Evolutionary conservation across 169 alveolate genomes (phyloP).

Genomic region (Plasmodium inui): DNA sequence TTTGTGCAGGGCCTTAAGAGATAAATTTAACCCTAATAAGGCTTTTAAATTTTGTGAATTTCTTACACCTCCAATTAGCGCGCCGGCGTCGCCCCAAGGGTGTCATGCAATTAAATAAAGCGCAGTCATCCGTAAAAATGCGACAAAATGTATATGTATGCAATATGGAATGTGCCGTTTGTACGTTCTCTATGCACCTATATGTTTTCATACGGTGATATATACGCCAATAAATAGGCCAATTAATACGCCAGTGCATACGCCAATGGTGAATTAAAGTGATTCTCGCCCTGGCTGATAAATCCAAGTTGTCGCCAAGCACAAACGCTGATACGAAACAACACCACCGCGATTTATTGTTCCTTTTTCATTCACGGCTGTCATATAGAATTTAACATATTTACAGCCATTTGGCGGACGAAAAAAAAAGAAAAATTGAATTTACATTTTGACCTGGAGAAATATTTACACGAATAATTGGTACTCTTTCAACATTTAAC

Average conservation of each 20-base stretch:
- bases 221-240: neutral
- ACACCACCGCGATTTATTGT: neutral
- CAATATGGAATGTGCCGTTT: neutral
- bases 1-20: neutral
- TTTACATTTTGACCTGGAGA: constrained; percentile 1
- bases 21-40: neutral
- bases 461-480: neutral
- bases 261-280: neutral
- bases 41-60: neutral
- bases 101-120: neutral
- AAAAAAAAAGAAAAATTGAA: neutral
- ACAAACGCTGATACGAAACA: neutral
- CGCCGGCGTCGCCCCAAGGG: neutral
- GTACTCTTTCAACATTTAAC: neutral
- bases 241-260: neutral
- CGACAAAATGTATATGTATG: neutral
- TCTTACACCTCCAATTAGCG: neutral
- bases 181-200: neutral
- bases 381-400: neutral
- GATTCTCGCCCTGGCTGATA: neutral
- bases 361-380: neutral
- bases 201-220: neutral
- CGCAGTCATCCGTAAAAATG: neutral
- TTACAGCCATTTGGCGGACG: neutral
- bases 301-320: neutral